These are phyloP conservation scores for Porodaedalea pini DNA, from an alignment of 1,284 basidiomycete species.

Conservation along the genomic window DNA sequence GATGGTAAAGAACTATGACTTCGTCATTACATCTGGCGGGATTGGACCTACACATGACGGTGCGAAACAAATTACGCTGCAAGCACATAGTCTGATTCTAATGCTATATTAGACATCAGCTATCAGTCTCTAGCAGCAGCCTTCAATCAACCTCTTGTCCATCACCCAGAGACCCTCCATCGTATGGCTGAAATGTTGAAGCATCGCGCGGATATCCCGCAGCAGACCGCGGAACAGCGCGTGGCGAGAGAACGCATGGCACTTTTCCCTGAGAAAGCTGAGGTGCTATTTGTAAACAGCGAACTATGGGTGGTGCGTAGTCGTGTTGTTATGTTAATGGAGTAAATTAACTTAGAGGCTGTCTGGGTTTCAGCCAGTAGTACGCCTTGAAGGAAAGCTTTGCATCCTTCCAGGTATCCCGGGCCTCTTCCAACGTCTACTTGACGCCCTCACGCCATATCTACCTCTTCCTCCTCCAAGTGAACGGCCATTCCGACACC, in stretches of 20 bases:
- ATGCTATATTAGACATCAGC: conserved; percentile 66
- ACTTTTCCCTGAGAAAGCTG: conserved; percentile 71
- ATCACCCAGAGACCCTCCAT: conserved; percentile 77
- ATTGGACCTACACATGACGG: conserved; percentile 88
- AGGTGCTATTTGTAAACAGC: conserved; percentile 67
- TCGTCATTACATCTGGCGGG: conserved; percentile 83
- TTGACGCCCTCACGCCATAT: conserved; percentile 68
- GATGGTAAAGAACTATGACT: conserved; percentile 81
- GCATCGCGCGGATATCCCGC: conserved; percentile 49
- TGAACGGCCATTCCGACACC: conserved; percentile 69
- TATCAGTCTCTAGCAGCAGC: conserved; percentile 85
- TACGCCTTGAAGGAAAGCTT: conserved; percentile 77
- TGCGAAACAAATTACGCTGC: conserved; percentile 29
- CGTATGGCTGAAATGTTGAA: conserved; percentile 73
- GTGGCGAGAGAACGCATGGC: conserved; percentile 80
- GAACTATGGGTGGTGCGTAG: conserved; percentile 80
- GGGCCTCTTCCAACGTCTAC: conserved; percentile 76
- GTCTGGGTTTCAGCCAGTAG: conserved; percentile 58
- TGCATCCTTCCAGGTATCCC: conserved; percentile 93
- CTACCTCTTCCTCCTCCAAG: conserved; percentile 70
- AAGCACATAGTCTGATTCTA: background rate
- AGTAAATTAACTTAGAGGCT: background rate
- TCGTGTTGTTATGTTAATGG: background rate
- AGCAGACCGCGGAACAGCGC: conserved; percentile 68
- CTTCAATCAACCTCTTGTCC: conserved; percentile 70